Conservation (phyloP, 805 yeast genomes). For the Ogataea populi-albae region DNA sequence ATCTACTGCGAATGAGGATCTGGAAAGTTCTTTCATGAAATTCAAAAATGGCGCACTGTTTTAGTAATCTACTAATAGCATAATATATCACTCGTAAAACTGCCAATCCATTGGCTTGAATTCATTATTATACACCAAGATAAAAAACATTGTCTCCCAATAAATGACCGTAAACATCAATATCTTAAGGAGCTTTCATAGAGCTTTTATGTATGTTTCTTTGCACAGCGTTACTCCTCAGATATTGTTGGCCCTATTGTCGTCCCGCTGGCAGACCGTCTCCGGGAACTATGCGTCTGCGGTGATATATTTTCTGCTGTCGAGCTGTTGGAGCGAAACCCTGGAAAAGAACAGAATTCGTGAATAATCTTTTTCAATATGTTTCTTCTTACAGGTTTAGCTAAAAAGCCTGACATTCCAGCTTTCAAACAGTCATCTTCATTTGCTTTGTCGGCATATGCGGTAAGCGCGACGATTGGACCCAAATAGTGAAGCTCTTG, state of each 20-base stretch:
- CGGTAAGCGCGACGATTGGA: constrained; percentile 93
- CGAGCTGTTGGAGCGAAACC: not conserved
- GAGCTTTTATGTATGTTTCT: no score
- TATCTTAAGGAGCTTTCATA: no score
- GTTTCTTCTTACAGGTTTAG: constrained; percentile 81
- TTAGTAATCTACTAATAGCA: no score
- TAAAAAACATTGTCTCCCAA: no score
- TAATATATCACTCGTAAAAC: no score
- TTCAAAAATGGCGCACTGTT: no score
- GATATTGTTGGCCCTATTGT: constrained; percentile 12
- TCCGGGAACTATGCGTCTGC: not conserved
- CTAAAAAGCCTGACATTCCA: constrained; percentile 91
- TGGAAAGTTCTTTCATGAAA: no score
- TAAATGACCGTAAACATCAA: no score
- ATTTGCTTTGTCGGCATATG: constrained; percentile 91
- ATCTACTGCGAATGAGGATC: no score
- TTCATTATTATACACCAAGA: no score
- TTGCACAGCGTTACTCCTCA: constrained; percentile 8
- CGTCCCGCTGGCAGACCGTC: constrained; percentile 4
- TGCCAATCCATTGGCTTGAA: no score
- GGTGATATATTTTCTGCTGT: constrained; percentile 1
- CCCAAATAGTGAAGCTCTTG: constrained; percentile 53
- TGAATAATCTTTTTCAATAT: constrained; percentile 57
- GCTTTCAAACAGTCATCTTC: constrained; percentile 78
- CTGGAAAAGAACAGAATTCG: constrained; percentile 37